These are phyloP conservation scores for Penicillium pulvis DNA, from an alignment of 495 filamentous ascomycete species.

Conservation along the genomic window DNA sequence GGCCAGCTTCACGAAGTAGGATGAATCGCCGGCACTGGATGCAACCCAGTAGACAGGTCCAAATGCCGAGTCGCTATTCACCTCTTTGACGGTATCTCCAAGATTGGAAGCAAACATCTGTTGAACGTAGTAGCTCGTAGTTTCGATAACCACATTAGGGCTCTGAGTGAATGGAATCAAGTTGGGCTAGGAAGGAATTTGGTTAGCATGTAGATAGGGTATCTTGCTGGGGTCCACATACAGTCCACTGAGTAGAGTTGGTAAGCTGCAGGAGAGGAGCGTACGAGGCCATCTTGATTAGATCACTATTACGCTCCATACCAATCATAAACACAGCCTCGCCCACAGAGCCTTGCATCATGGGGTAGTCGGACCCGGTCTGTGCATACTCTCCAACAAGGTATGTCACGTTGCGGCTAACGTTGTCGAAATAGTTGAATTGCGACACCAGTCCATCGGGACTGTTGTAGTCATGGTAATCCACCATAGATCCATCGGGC, in stretches of 20 bases:
- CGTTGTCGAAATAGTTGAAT: constrained; percentile 55
- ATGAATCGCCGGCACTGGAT: constrained; percentile 30
- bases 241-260: constrained; percentile 38
- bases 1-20: constrained; percentile 29
- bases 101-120: constrained; percentile 48
- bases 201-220: too few relatives aligned
- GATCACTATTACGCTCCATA: constrained; percentile 61
- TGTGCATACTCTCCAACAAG: constrained; percentile 56
- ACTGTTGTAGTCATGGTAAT: constrained; percentile 47
- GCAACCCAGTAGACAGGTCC: constrained; percentile 60
- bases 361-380: constrained; percentile 46
- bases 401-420: constrained; percentile 33
- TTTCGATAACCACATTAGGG: constrained; percentile 33
- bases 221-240: neutral
- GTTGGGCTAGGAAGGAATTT: constrained; percentile 14
- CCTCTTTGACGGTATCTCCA: constrained; percentile 51
- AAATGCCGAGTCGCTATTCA: constrained; percentile 36
- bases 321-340: constrained; percentile 66
- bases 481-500: constrained; percentile 36
- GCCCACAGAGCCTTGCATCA: constrained; percentile 56
- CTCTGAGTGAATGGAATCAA: constrained; percentile 38
- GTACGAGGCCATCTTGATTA: constrained; percentile 51
- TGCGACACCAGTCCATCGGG: constrained; percentile 44
- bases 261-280: constrained; percentile 41
- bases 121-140: constrained; percentile 33